phyloP scores from a whole-genome alignment of 2,329 filamentous ascomycete genomes.

The Helicocarpus griseus region DNA sequence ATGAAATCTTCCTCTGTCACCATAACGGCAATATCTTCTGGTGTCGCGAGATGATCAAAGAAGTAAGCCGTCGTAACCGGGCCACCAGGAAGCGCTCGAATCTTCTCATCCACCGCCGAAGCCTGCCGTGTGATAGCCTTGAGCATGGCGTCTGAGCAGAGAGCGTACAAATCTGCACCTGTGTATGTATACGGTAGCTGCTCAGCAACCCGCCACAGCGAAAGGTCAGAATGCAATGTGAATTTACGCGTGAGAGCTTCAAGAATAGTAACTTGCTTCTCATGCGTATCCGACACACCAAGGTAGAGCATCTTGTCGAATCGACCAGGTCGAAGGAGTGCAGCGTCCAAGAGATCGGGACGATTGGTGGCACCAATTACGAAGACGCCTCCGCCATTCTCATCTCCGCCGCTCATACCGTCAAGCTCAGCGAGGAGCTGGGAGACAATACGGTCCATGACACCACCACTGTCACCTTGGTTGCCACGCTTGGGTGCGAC shows the following conservation, averaged over 20 bases:
- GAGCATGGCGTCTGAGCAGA: conserved; percentile 97
- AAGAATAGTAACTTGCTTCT: conserved; percentile 89
- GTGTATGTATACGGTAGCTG: conserved; percentile 90
- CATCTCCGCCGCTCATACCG: conserved; percentile 91
- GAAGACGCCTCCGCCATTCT: conserved; percentile 98
- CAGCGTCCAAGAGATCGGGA: conserved; percentile 96
- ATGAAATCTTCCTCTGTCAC: conserved; percentile 85
- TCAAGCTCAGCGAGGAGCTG: conserved; percentile 96
- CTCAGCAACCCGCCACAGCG: conserved; percentile 63
- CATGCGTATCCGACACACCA: conserved; percentile 90
- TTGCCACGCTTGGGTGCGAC: conserved; percentile 99
- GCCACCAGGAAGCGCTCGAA: conserved; percentile 50
- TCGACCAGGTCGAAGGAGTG: conserved; percentile 95
- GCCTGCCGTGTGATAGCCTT: conserved; percentile 94
- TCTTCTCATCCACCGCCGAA: conserved; percentile 70
- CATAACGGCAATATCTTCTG: conserved; percentile 74
- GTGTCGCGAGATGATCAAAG: conserved; percentile 82
- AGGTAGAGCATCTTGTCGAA: conserved; percentile 97
- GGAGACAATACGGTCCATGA: conserved; percentile 98
- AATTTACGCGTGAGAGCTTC: conserved; percentile 95
- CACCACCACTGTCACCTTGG: conserved; percentile 89
- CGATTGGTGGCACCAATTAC: conserved; percentile 98
- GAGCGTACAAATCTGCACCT: conserved; percentile 90
- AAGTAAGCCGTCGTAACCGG: conserved; percentile 80
- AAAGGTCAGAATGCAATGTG: conserved; percentile 68